Conservation (phyloP, 768 basidiomycete genomes). For the Russula earlei region DNA sequence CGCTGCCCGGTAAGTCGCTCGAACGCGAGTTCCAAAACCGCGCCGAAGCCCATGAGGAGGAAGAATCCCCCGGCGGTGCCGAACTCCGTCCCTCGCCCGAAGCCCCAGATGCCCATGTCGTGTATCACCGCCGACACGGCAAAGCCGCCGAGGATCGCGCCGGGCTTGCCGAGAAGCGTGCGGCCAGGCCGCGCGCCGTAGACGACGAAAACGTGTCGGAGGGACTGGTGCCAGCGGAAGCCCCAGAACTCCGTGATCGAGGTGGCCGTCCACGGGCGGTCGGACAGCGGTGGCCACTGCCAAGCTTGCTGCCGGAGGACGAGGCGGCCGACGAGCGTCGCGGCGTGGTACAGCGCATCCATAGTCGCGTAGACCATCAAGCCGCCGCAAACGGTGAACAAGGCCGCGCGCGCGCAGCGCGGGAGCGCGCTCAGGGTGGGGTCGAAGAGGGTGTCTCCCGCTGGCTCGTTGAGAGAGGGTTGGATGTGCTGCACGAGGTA, state of each 20-base stretch:
- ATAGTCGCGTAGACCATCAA: slow-evolving; percentile 9
- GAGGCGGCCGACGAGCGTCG: slow-evolving; percentile 22
- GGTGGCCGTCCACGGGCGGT: slow-evolving; percentile 30
- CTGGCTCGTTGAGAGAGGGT: slow-evolving; percentile 1
- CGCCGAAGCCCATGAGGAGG: slow-evolving; percentile 46
- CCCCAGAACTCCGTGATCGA: slow-evolving; percentile 34
- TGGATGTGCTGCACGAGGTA: slow-evolving; percentile 1
- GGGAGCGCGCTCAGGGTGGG: not conserved
- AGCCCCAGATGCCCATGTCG: slow-evolving; percentile 48
- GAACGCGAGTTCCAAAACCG: slow-evolving; percentile 41
- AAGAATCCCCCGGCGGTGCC: slow-evolving; percentile 41
- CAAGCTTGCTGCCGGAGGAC: slow-evolving; percentile 26
- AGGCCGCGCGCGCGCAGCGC: not conserved
- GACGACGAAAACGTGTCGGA: slow-evolving; percentile 26
- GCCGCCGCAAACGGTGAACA: slow-evolving; percentile 12
- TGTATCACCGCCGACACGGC: slow-evolving; percentile 50
- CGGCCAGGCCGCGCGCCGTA: slow-evolving; percentile 29
- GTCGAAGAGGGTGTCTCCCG: slow-evolving; percentile 12
- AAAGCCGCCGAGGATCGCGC: slow-evolving; percentile 50
- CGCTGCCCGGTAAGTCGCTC: slow-evolving; percentile 33
- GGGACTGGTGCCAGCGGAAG: slow-evolving; percentile 32
- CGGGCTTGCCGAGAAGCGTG: slow-evolving; percentile 38
- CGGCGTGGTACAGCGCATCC: slow-evolving; percentile 21
- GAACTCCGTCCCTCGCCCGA: slow-evolving; percentile 46
- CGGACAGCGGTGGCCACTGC: slow-evolving; percentile 31